Evolutionary conservation across 495 filamentous ascomycete genomes (phyloP).

Genomic region (Viridothelium virens): DNA sequence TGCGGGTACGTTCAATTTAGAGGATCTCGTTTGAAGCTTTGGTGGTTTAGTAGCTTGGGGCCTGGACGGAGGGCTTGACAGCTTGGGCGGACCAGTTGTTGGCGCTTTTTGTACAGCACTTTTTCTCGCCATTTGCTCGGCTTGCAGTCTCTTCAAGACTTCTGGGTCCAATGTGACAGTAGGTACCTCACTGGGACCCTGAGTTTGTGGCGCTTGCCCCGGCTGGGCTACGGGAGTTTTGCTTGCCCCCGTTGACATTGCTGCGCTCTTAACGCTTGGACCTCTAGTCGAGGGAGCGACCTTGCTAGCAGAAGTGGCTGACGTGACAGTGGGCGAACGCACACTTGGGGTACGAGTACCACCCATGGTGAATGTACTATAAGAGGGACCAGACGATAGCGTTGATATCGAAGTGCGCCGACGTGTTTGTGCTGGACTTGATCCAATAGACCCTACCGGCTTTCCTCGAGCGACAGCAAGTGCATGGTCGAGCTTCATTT

Average conservation of each 20-base stretch:
- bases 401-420: conserved; percentile 1
- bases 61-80: conserved; percentile 14
- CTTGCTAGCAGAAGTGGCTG: conserved; percentile 3
- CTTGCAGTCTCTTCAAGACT: conserved; percentile 6
- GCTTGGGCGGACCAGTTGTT: conserved; percentile 14
- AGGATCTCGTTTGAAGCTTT: conserved; percentile 18
- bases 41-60: conserved; percentile 19
- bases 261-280: neutral
- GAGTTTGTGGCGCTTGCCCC: neutral
- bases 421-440: neutral
- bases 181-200: neutral
- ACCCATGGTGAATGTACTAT: conserved; percentile 6
- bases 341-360: neutral
- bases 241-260: neutral
- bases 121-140: neutral
- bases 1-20: conserved; percentile 19
- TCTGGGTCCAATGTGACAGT: conserved; percentile 3
- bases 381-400: conserved; percentile 4
- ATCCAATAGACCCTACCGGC: neutral
- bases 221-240: too few species aligned
- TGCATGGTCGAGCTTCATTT: conserved; percentile 7
- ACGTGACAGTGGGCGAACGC: neutral
- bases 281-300: neutral
- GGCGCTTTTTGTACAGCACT: neutral
- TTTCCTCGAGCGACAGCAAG: neutral